Evolutionary conservation across 257 asterid species (phyloP), one percentile per base, ranked within the genome.

Genomic region (Forsythia viridissima): DNA sequence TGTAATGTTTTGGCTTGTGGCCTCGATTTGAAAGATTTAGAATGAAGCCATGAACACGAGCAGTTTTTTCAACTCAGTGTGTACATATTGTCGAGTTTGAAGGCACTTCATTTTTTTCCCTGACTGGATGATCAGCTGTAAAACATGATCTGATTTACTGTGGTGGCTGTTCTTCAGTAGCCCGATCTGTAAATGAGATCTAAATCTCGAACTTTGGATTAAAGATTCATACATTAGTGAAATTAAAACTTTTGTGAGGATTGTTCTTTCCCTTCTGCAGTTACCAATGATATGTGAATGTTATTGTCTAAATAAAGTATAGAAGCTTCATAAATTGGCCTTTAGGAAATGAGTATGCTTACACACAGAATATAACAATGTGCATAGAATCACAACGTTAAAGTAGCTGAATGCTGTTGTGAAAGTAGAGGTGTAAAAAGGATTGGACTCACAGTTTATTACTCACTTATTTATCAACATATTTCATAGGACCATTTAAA

Each of bases 1-100:
- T 21, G 92, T 91, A 78, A 92, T 91, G 97, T 94, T 94, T 87
- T 92, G 91, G 92, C 94, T 94, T 55, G 92, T 84, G 16, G 96
- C 94, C 15, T 87, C 96, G 6, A 85, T 88, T 75, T 91, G 79
- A 82, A 77, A 69, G 68, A 18, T 72, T 42, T 77, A 20, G 34
- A 61, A 78, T 15, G 43, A 34, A 48, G 57, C 57, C 40, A 20
- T 72, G 43, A n/a, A 38, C 76, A 34, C 76, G 4, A 8, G 9
- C 43, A 10, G 20, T 4, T 48, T 52, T 79, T 43, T 10, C 18
- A 8, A 71, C 67, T 69, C 36, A 36, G 76, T 9, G 30, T 80
- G 82, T 85, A 83, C 38, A 85, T 77, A 74, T 39, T 70, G 73
- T 80, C 84, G 39, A 82, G 84, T 82, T 55, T 76, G 57, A 44